These are phyloP conservation scores for Linnemannia zychae DNA, from an alignment of 192 early-diverging fungal species.

Conservation along the genomic window DNA sequence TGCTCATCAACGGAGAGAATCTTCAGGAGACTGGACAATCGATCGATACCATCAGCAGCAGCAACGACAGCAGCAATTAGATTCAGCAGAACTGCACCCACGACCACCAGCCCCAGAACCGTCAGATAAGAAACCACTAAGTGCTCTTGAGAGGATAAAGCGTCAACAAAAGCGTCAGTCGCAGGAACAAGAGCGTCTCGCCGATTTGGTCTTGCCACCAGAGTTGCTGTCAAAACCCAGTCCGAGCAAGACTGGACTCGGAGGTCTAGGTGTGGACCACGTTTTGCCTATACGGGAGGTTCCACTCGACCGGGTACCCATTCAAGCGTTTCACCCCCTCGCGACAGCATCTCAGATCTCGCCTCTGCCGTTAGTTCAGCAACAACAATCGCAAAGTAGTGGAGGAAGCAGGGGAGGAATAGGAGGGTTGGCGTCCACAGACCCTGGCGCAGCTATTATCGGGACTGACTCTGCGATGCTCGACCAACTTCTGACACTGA, in stretches of 20 bases:
- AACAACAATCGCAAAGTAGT: conserved; percentile 2
- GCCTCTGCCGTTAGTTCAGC: neutral
- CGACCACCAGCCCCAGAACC: neutral
- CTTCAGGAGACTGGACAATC: neutral
- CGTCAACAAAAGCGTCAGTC: conserved; percentile 22
- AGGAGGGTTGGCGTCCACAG: neutral
- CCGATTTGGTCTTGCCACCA: conserved; percentile 12
- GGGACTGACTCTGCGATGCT: conserved; percentile 26
- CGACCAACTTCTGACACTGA: conserved; percentile 33
- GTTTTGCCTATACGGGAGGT: conserved; percentile 13
- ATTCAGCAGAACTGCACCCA: neutral
- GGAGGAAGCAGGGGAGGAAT: neutral
- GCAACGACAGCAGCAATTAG: conserved; percentile 4
- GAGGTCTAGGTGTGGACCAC: neutral
- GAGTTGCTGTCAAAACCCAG: neutral
- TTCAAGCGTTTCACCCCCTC: conserved; percentile 10
- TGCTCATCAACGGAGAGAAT: neutral
- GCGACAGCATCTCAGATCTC: neutral
- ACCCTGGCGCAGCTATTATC: neutral
- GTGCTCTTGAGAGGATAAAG: conserved; percentile 31
- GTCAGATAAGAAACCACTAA: conserved; percentile 20
- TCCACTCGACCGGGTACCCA: conserved; percentile 10
- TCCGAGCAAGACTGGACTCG: neutral
- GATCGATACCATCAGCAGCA: neutral
- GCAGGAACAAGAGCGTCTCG: conserved; percentile 41